Evolutionary conservation across 2,329 filamentous ascomycete species (phyloP), one percentile per base, ranked within the genome.

Genomic region (Cercospora sp.): DNA sequence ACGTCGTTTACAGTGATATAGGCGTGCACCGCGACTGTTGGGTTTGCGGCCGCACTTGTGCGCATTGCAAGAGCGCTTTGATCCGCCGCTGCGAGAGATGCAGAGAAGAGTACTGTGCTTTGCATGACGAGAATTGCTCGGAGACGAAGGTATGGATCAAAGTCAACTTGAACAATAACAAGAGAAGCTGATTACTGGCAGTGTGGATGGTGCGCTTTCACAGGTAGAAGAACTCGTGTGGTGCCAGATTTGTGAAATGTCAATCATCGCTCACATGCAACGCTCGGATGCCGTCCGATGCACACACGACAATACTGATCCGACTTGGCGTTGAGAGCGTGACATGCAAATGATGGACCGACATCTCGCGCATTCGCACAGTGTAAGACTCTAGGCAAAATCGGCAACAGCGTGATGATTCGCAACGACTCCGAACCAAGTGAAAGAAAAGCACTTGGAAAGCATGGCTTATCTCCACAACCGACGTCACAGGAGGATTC

Each of bases 31-130:
- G 86, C 75, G 87, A 93, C 75, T 97, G 93, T 81, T 95, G 92
- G 86, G 93, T 94, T 79, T 97, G 93, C 78, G 93, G 92, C 62
- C 87, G 87, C 70, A 94, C 91, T 68, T 97, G 94, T 77, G 85
- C 87, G 61, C 85, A 87, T 45, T 97, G 94, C 80, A 92, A 93
- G 75, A 81, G 86, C 28, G 80, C 85, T 53, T 92, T 89, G 28
- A 91, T 94, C 75, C 86, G 89, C 57, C 85, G 83, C 36, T 97
- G 94, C 78, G 85, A 83, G 69, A 85, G 85, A 67, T 97, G 94
- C 79, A 86, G 86, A 51, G 90, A 91, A 64, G 91, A 91, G 63
- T 97, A 96, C 78, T 97, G 94, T 78, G 85, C 90, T 68, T 85
- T 90, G 65, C 92, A 96, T 77, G 93, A 96, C 72, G 91, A 93